Evolutionary conservation across 306 rosid genomes (phyloP), one percentile per base, ranked within the genome.

Genomic region (Cicer bijugum): DNA sequence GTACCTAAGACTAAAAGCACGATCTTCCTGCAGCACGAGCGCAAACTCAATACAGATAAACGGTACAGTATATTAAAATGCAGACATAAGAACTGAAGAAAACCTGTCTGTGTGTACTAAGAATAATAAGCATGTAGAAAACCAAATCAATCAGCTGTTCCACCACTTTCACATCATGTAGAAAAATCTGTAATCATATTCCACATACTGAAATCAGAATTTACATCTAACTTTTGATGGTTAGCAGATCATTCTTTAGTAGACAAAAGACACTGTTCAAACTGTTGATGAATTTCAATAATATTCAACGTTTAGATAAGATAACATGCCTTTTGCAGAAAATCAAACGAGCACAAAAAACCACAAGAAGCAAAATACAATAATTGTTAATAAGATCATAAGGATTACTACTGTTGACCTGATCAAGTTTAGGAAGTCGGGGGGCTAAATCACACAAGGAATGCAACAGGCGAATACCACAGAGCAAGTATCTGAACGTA

Each of bases 71-170:
- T 69, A 76, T 60, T 35, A 67, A 69, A 75, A 52, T 80, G 44
- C 64, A 80, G 71, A 55, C 60, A 62, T 44, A 17, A 77, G 76
- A 72, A 73, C 74, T 74, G 10, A 68, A 78, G 70, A 77, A 72
- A 80, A 94, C 99, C 99, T 88, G 91, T 86, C 86, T 85, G 80
- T 76, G 79, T 79, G 90, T 83, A 67, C 89, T 84, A 62, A 87
- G 88, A 74, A 91, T 84, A 60, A 87, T 85, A 33, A 89, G 89
- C 83, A 88, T 79, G 85, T 88, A 94, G 82, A 88, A 85, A 84
- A 91, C 91, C 84, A 94, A 74, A 82, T 94, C 97, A 72, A 87
- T 86, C 73, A 88, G 91, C 85, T 88, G 97, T 81, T 91, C 99
- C 69, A 89, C 73, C 70, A 84, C 78, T 86, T 94, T 91, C 60